phyloP scores from a whole-genome alignment of 2,329 filamentous ascomycete genomes.

The Cercospora sesami region DNA sequence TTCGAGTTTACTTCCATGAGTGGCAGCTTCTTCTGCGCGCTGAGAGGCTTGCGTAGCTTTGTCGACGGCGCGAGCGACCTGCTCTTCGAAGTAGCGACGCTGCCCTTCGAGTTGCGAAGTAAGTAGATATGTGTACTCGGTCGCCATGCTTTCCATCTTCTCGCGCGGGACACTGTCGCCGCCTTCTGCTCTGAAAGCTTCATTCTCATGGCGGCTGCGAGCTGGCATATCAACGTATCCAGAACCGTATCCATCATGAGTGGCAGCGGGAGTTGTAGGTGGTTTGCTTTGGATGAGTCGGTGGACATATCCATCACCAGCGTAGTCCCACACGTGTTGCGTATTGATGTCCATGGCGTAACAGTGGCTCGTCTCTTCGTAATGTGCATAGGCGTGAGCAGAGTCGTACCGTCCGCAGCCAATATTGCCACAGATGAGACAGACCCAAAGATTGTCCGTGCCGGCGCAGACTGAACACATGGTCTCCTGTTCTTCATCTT shows the following conservation, averaged over 20 bases:
- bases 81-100: constrained; percentile 88
- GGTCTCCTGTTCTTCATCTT: constrained; percentile 58
- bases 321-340: constrained; percentile 98
- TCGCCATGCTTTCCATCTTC: constrained; percentile 74
- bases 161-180: constrained; percentile 71
- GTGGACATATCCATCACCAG: constrained; percentile 92
- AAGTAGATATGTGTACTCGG: constrained; percentile 92
- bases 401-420: constrained; percentile 96
- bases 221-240: constrained; percentile 76
- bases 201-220: constrained; percentile 38
- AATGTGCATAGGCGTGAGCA: constrained; percentile 90
- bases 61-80: constrained; percentile 82
- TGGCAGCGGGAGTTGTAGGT: constrained; percentile 42
- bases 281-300: constrained; percentile 91
- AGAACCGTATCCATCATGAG: constrained; percentile 61
- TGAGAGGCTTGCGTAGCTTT: constrained; percentile 76
- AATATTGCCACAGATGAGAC: constrained; percentile 86
- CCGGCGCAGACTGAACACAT: constrained; percentile 81
- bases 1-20: constrained; percentile 50
- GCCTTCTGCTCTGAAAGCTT: constrained; percentile 43
- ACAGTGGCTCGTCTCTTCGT: constrained; percentile 83
- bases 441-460: constrained; percentile 86
- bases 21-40: constrained; percentile 63
- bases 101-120: constrained; percentile 92
- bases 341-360: constrained; percentile 92